A percentile compares a stretch with the other conserved stretches of the same genome.
Conservation (phyloP, 2,329 filamentous ascomycete species). For the Bipolaris bicolor region DNA sequence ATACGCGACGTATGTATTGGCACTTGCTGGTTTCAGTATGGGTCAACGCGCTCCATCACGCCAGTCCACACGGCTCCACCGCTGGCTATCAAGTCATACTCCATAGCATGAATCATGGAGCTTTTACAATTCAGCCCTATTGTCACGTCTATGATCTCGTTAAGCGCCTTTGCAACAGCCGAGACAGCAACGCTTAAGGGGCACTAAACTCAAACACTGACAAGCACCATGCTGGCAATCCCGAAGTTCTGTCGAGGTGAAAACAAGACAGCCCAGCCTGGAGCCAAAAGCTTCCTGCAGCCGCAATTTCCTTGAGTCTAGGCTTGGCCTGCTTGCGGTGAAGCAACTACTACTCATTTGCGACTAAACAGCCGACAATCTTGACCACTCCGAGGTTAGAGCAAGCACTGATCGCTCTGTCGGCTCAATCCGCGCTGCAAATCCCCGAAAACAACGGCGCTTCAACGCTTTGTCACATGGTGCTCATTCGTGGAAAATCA, state of each 20-base stretch:
- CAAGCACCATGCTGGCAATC: background rate
- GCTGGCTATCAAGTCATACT: slow-evolving; percentile 7
- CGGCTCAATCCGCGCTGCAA: slow-evolving; percentile 16
- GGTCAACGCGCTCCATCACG: slow-evolving; percentile 9
- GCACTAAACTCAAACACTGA: background rate
- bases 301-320: slow-evolving; percentile 21
- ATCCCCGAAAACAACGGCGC: slow-evolving; percentile 14
- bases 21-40: slow-evolving; percentile 5
- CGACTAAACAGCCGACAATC: slow-evolving; percentile 20
- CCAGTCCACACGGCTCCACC: slow-evolving; percentile 19
- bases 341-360: slow-evolving; percentile 21
- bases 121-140: background rate
- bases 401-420: slow-evolving; percentile 20
- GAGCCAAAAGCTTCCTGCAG: slow-evolving; percentile 34
- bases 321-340: slow-evolving; percentile 28
- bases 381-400: slow-evolving; percentile 27
- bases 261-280: slow-evolving; percentile 30
- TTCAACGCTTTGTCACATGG: slow-evolving; percentile 7
- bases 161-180: background rate
- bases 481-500: slow-evolving; percentile 41
- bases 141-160: background rate
- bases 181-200: background rate
- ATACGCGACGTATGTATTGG: slow-evolving; percentile 4
- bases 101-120: slow-evolving; percentile 11
- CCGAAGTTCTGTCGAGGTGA: slow-evolving; percentile 6